Percentiles rank a stretch among this genome's conserved stretches.
These are phyloP conservation scores for Wickerhamomyces xylosicus DNA, from an alignment of 805 yeast species.

Conservation along the genomic window DNA sequence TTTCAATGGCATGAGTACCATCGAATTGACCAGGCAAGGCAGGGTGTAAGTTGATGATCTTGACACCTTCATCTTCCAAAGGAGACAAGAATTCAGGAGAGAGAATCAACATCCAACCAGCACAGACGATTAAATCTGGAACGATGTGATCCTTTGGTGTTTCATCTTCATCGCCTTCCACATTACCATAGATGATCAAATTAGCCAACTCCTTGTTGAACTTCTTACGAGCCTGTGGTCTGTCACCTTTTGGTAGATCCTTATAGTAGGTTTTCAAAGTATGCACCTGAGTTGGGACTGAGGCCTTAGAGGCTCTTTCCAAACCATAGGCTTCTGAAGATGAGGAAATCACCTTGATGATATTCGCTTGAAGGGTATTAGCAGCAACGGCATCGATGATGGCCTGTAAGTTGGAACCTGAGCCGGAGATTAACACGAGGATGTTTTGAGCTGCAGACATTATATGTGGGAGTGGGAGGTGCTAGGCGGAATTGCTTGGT, in stretches of 20 bases:
- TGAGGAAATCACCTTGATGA: constrained; percentile 78
- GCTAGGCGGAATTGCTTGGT: too few relatives aligned
- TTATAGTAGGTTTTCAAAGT: constrained; percentile 63
- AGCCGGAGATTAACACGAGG: constrained; percentile 81
- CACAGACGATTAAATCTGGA: constrained; percentile 90
- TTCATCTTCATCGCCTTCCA: constrained; percentile 22
- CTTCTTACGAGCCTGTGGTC: constrained; percentile 50
- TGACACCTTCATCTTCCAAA: constrained; percentile 46
- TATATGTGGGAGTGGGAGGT: too few relatives aligned
- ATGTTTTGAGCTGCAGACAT: constrained; percentile 21
- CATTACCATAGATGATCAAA: constrained; percentile 41
- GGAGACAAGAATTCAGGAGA: constrained; percentile 69
- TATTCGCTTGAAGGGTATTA: constrained; percentile 36
- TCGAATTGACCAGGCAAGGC: constrained; percentile 96
- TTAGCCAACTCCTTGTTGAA: constrained; percentile 77
- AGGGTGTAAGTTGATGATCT: constrained; percentile 90
- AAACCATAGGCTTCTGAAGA: constrained; percentile 81
- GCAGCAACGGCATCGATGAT: constrained; percentile 60
- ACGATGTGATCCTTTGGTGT: constrained; percentile 23
- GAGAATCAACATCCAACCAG: constrained; percentile 96
- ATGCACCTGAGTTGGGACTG: constrained; percentile 67
- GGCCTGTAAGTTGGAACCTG: constrained; percentile 94
- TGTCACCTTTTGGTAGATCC: constrained; percentile 60
- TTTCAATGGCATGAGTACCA: constrained; percentile 93
- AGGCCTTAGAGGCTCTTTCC: constrained; percentile 58